These are phyloP conservation scores for Xylariaceae sp. DNA, from an alignment of 2,329 filamentous ascomycete genomes.

Conservation along the genomic window DNA sequence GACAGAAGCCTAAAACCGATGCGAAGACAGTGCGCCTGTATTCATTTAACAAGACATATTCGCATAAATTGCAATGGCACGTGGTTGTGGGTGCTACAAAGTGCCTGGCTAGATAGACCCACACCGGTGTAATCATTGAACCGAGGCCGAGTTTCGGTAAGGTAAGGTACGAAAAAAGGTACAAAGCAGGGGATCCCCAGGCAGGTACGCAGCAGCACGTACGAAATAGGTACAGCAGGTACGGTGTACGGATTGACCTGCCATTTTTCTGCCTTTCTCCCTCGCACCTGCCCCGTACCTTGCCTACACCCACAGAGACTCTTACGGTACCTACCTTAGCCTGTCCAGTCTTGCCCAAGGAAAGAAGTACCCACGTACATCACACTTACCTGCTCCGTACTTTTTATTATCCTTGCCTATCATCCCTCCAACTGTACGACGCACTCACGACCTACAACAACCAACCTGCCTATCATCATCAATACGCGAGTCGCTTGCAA, in stretches of 20 bases:
- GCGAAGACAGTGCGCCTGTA: too few species aligned
- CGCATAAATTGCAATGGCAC: too few species aligned
- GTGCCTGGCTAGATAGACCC: too few species aligned
- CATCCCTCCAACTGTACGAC: background rate
- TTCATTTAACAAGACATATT: too few species aligned
- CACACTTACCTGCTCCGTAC: background rate
- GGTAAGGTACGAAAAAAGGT: background rate
- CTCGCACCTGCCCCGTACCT: background rate
- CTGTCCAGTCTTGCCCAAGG: background rate
- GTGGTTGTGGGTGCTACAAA: too few species aligned
- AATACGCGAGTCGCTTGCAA: background rate
- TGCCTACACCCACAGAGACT: background rate
- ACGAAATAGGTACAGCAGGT: too few species aligned
- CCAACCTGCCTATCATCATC: background rate
- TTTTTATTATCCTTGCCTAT: background rate
- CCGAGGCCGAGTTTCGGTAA: background rate
- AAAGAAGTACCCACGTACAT: slow-evolving; percentile 7
- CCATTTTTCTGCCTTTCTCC: too few species aligned
- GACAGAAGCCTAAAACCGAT: too few species aligned
- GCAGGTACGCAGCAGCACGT: too few species aligned
- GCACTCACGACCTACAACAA: background rate
- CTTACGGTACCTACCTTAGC: background rate
- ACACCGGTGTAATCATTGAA: too few species aligned
- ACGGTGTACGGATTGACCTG: too few species aligned
- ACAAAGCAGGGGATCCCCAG: background rate